These are phyloP conservation scores for Thielaviopsis euricoi DNA, from an alignment of 2,329 filamentous ascomycete species.

Conservation along the genomic window DNA sequence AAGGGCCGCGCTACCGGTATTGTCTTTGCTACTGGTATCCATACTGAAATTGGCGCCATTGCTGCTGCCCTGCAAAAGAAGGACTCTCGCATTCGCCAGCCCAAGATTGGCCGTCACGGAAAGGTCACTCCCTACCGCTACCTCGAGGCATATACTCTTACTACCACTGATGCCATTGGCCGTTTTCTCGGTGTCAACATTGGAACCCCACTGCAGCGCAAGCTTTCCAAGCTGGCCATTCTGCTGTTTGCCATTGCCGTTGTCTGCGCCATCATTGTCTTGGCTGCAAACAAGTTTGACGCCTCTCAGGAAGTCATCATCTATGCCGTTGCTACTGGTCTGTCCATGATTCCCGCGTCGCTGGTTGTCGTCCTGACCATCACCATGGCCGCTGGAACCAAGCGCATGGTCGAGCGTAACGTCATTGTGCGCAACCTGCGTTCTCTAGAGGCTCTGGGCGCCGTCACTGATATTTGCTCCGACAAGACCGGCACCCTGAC, in stretches of 20 bases:
- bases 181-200: slow-evolving; percentile 51
- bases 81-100: slow-evolving; percentile 32
- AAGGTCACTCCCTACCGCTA: slow-evolving; percentile 36
- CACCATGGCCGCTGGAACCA: slow-evolving; percentile 38
- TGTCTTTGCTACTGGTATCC: slow-evolving; percentile 42
- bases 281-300: slow-evolving; percentile 45
- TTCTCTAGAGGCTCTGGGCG: slow-evolving; percentile 41
- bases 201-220: slow-evolving; percentile 53
- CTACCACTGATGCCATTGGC: slow-evolving; percentile 39
- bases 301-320: slow-evolving; percentile 41
- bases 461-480: slow-evolving; percentile 39
- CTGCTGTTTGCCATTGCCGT: slow-evolving; percentile 51
- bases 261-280: slow-evolving; percentile 51
- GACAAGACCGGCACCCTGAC: slow-evolving; percentile 45
- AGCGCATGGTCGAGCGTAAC: slow-evolving; percentile 34
- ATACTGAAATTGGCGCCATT: slow-evolving; percentile 42
- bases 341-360: slow-evolving; percentile 35
- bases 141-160: slow-evolving; percentile 28
- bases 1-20: slow-evolving; percentile 41
- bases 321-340: slow-evolving; percentile 29
- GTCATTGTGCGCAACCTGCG: slow-evolving; percentile 36
- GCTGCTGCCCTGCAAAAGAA: slow-evolving; percentile 33
- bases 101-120: slow-evolving; percentile 36
- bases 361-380: slow-evolving; percentile 38
- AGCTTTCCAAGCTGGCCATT: slow-evolving; percentile 50